These are phyloP conservation scores for Saccharomyces hybrid DNA, from an alignment of 1,139 yeast species.

Conservation along the genomic window DNA sequence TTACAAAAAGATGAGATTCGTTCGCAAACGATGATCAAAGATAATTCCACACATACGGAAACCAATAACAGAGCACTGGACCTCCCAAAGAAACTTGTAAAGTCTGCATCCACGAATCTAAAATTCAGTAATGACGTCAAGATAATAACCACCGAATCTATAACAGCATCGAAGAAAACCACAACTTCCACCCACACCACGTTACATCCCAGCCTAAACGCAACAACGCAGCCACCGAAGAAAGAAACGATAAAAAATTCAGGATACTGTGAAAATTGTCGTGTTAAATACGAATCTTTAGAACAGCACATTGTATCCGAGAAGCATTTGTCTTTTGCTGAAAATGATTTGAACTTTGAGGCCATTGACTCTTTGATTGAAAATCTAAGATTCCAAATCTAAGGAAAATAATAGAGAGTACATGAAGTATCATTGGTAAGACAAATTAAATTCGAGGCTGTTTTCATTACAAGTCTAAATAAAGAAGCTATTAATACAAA, in stretches of 20 bases:
- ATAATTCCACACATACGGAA: not conserved
- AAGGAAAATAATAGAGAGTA: not conserved
- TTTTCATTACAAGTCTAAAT: not conserved
- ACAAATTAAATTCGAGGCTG: not conserved
- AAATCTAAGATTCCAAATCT: slow-evolving; percentile 35
- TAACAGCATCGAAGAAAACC: slow-evolving; percentile 2
- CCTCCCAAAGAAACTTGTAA: not conserved
- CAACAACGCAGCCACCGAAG: slow-evolving; percentile 5
- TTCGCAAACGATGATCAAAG: not conserved
- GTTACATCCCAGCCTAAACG: not conserved
- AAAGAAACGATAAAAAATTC: slow-evolving; percentile 26
- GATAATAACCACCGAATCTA: not conserved
- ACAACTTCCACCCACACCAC: not conserved
- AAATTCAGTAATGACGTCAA: not conserved
- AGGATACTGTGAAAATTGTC: slow-evolving; percentile 92
- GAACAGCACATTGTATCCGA: slow-evolving; percentile 65
- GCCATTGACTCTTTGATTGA: slow-evolving; percentile 67
- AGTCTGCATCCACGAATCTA: slow-evolving; percentile 1
- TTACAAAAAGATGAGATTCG: not conserved
- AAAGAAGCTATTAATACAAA: not conserved
- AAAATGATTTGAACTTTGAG: slow-evolving; percentile 59
- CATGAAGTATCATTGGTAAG: not conserved
- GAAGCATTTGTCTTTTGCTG: slow-evolving; percentile 76
- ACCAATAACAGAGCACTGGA: not conserved
- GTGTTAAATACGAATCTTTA: slow-evolving; percentile 74